Evolutionary conservation across 176 grass and related monocot genomes (phyloP).

Genomic region (Pharus latifolius): DNA sequence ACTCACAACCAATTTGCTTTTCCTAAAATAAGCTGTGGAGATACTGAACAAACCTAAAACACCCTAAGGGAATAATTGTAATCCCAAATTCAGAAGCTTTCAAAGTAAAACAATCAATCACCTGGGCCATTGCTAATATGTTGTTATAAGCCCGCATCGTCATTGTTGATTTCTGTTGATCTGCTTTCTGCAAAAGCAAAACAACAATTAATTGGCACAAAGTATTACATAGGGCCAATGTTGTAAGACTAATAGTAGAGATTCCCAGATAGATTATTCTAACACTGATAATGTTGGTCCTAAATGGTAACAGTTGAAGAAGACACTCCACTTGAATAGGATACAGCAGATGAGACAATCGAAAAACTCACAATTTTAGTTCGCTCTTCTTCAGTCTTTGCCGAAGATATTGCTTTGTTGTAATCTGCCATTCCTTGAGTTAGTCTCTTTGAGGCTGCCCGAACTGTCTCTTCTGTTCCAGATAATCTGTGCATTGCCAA

Average conservation of each 20-base stretch:
- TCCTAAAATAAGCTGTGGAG: background rate
- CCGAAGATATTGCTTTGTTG: conserved; percentile 68
- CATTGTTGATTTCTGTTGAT: conserved; percentile 71
- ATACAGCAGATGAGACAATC: background rate
- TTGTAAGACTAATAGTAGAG: background rate
- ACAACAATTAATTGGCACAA: conserved; percentile 8
- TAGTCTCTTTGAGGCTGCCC: conserved; percentile 65
- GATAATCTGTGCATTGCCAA: conserved; percentile 51
- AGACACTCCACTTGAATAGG: background rate
- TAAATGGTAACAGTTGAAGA: conserved; percentile 1
- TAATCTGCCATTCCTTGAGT: conserved; percentile 86
- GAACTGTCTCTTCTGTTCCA: conserved; percentile 69
- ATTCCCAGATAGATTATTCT: background rate
- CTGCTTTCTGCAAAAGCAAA: conserved; percentile 52
- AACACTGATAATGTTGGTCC: background rate
- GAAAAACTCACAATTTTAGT: conserved; percentile 71
- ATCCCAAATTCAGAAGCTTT: background rate
- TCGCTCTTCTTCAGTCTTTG: conserved; percentile 79
- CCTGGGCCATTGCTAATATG: conserved; percentile 88
- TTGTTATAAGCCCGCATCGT: conserved; percentile 79
- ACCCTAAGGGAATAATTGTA: background rate
- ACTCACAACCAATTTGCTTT: background rate
- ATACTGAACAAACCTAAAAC: background rate
- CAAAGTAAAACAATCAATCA: conserved; percentile 12
- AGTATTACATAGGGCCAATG: background rate